Conservation (phyloP, 129 eudicot species). For the Calendula officinalis region DNA sequence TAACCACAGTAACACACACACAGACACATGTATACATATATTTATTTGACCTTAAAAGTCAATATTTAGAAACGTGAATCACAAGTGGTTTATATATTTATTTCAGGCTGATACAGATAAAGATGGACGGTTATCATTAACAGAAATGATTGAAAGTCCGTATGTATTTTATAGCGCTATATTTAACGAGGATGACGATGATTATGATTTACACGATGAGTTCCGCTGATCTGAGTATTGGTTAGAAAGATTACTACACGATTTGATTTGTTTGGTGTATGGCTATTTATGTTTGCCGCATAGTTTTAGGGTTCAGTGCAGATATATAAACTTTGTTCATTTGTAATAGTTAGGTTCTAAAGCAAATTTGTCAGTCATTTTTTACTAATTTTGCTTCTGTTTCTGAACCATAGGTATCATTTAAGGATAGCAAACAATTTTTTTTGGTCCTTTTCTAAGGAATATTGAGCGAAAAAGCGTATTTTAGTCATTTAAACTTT, state of each 20-base stretch:
- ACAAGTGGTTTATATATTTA: not conserved
- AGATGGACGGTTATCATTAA: conserved; percentile 70
- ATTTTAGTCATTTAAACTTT: not conserved
- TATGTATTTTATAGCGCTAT: conserved; percentile 88
- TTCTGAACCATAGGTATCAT: conserved; percentile 15
- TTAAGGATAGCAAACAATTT: conserved; percentile 20
- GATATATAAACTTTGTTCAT: conserved; percentile 17
- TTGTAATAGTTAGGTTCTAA: conserved; percentile 29
- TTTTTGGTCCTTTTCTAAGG: not conserved
- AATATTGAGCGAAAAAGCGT: not conserved
- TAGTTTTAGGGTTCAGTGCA: conserved; percentile 23
- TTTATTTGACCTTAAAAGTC: too few relatives aligned
- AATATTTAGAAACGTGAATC: too few relatives aligned
- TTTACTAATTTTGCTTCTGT: conserved; percentile 22
- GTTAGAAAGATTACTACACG: conserved; percentile 3
- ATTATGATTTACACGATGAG: conserved; percentile 75
- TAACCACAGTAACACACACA: not conserved
- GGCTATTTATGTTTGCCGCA: conserved; percentile 21
- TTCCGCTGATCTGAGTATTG: conserved; percentile 48
- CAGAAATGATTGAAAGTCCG: conserved; percentile 81
- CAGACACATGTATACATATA: too few relatives aligned
- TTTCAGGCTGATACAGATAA: conserved; percentile 86
- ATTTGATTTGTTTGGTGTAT: conserved; percentile 16
- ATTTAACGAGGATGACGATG: conserved; percentile 76
- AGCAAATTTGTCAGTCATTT: conserved; percentile 24